phyloP scores from a whole-genome alignment of 441 rosid genomes.

The Adansonia gregorii region DNA sequence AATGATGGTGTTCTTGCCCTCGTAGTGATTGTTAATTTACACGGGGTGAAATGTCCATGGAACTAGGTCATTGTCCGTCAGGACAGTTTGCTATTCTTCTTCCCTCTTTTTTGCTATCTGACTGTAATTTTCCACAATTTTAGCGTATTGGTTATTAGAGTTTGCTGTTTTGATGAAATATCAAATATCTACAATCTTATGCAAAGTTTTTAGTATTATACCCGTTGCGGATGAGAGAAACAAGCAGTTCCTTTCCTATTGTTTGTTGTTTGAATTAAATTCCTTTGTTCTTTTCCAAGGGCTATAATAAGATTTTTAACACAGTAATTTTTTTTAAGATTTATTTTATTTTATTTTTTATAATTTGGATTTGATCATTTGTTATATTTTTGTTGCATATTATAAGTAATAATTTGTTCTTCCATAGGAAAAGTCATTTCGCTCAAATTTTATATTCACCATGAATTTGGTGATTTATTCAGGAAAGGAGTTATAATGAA shows the following conservation, averaged over 20 bases:
- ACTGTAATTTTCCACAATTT: neutral
- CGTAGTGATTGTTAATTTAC: constrained; percentile 5
- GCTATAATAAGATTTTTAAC: neutral
- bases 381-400: neutral
- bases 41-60: neutral
- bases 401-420: neutral
- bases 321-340: neutral
- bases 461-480: constrained; percentile 34
- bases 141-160: neutral
- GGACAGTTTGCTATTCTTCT: neutral
- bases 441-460: constrained; percentile 19
- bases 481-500: constrained; percentile 44
- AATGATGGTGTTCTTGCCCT: constrained; percentile 29
- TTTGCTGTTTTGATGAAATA: neutral
- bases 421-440: neutral
- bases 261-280: neutral
- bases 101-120: neutral
- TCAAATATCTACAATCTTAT: neutral
- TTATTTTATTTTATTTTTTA: neutral
- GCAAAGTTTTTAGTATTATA: neutral
- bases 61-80: neutral
- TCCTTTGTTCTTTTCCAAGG: constrained; percentile 8
- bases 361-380: constrained; percentile 1
- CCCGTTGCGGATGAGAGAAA: neutral
- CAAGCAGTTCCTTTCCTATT: neutral